phyloP scores from a whole-genome alignment of 2,329 filamentous ascomycete species.

The Pseudogymnoascus pannorum region DNA sequence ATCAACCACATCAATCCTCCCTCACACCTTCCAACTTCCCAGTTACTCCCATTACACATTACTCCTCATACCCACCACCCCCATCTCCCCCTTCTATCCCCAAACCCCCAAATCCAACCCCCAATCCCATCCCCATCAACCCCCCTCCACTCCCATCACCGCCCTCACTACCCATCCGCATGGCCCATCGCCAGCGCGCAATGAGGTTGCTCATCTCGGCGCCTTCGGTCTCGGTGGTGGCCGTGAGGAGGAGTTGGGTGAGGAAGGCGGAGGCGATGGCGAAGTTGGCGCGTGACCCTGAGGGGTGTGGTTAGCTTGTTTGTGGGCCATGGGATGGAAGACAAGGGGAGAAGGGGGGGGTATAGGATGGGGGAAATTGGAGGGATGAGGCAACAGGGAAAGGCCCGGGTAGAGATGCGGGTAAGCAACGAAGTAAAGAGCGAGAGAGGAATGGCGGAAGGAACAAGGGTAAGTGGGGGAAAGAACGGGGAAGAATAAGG shows the following conservation, averaged over 20 bases:
- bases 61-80: background rate
- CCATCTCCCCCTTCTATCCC: background rate
- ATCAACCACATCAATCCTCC: no score
- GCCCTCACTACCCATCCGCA: constrained; percentile 23
- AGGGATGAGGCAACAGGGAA: no score
- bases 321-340: background rate
- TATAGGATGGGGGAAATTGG: background rate
- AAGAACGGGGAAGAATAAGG: background rate
- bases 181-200: constrained; percentile 26
- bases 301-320: background rate
- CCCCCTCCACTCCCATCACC: constrained; percentile 17
- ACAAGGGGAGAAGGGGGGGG: background rate
- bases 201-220: constrained; percentile 25
- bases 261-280: constrained; percentile 29
- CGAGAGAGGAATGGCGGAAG: background rate
- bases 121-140: constrained; percentile 26
- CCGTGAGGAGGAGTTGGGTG: constrained; percentile 27
- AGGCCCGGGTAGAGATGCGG: no score
- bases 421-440: background rate
- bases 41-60: background rate
- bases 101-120: background rate
- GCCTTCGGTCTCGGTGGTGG: constrained; percentile 21
- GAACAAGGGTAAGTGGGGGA: background rate
- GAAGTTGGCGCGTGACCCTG: constrained; percentile 29
- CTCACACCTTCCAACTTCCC: background rate